phyloP scores from a whole-genome alignment of 106 monocot species.

The Cymbidium sinense region DNA sequence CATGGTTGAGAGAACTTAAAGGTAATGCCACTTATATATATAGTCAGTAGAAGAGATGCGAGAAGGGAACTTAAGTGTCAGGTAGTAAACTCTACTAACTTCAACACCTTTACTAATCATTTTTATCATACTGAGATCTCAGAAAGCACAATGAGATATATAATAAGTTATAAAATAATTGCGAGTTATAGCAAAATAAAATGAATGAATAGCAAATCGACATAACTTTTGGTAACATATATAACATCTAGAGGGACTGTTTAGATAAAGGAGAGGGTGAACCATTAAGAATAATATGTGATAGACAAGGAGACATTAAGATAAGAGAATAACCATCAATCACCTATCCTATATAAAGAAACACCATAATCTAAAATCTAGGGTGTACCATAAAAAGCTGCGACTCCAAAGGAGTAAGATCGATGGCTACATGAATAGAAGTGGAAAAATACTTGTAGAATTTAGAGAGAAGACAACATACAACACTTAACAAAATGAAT shows the following conservation, averaged over 20 bases:
- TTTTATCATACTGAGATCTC: not conserved
- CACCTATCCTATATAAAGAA: no score
- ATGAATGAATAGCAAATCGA: not conserved
- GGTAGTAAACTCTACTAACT: not conserved
- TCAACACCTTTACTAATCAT: not conserved
- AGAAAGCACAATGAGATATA: not conserved
- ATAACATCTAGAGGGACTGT: not conserved
- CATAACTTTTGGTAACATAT: not conserved
- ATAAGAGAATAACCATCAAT: not conserved
- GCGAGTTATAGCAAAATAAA: not conserved
- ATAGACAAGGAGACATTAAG: not conserved
- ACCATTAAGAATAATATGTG: not conserved
- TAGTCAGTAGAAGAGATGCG: not conserved
- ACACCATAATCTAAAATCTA: no score
- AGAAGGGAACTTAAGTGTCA: not conserved
- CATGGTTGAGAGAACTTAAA: not conserved
- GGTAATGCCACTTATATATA: not conserved
- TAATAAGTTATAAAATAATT: not conserved
- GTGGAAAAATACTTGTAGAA: no score
- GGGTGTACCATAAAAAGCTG: no score
- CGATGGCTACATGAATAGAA: no score
- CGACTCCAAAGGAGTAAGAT: no score
- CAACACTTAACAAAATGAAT: no score
- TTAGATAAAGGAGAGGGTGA: not conserved
- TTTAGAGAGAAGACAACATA: no score